These are phyloP conservation scores for Sphagnum fallax DNA, from an alignment of 228 moss, liverwort and hornwort species.

Conservation along the genomic window DNA sequence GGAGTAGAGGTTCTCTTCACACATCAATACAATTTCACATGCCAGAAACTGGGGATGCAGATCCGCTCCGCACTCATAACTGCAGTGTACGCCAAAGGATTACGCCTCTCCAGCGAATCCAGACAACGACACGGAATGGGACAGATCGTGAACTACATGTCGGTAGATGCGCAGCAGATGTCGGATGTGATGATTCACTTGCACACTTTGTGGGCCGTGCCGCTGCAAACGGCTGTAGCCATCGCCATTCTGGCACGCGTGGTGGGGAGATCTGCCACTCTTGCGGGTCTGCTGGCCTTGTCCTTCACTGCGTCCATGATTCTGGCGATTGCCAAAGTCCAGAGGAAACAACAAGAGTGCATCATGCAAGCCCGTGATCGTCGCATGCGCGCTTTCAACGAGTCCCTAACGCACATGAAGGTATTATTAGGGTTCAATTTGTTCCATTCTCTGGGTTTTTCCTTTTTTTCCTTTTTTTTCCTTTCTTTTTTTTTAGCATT, in stretches of 20 bases:
- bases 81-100: conserved; percentile 73
- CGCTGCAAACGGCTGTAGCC: conserved; percentile 46
- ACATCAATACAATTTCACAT: conserved; percentile 66
- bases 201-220: conserved; percentile 70
- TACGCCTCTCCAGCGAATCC: conserved; percentile 63
- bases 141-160: conserved; percentile 93
- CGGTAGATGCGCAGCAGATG: conserved; percentile 77
- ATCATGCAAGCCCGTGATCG: conserved; percentile 66
- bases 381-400: conserved; percentile 69
- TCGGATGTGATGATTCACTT: conserved; percentile 62
- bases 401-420: conserved; percentile 81
- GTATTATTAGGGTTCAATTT: conserved; percentile 7
- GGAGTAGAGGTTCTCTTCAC: conserved; percentile 34
- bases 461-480: background rate
- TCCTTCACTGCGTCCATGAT: conserved; percentile 12
- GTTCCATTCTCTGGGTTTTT: background rate
- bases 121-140: conserved; percentile 71
- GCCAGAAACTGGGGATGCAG: conserved; percentile 59
- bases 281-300: conserved; percentile 60
- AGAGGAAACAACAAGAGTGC: conserved; percentile 31
- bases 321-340: conserved; percentile 13
- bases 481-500: too few species aligned
- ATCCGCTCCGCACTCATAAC: conserved; percentile 71
- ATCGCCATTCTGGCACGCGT: conserved; percentile 44
- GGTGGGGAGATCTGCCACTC: conserved; percentile 49